Evolutionary conservation across 352 stramenopile genomes (phyloP), one percentile per base, ranked within the genome.

Genomic region (Globisporangium barbulae): DNA sequence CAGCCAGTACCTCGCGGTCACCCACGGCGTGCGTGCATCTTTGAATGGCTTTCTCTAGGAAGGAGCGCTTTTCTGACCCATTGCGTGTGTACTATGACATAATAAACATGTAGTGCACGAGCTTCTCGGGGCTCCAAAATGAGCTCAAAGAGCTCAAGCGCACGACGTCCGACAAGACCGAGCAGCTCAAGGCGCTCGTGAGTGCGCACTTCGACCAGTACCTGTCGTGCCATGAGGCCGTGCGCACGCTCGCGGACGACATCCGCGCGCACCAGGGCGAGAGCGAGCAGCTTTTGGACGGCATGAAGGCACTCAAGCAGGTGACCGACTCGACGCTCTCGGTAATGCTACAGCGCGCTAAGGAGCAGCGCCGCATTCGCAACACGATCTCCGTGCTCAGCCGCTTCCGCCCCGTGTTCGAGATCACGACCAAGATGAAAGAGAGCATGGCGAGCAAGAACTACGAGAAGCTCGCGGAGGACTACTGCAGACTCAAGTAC

Each of bases 171-270:
- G 83, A 93, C 71, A 94, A 93, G 68, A 94, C 86, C 0, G 78
- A 88, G 61, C 86, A 93, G 67, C 79, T 94, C 45, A 94, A 94
- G 62, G 78, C 81, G 10, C 73, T 94, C 37, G 86, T 93, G 57
- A 86, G 76, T 30, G 78, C 80, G 37, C 86, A 93, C 66, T 94
- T 93, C 59, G 86, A 94, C 59, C 82, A 93, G 65, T 94, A 93
- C 28, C 52, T 94, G 44, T 89, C 79, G 21, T 94, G 84, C 60
- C 86, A 94, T 62, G 86, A 94, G 59, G 75, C 84, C 3, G 84
- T 93, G 63, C 80, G 81, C 6, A 64, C 76, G 13, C 65, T 94
- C 22, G 71, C 74, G 1, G 72, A 88, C 8, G 86, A 92, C 10
- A 79, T 93, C 35, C 80, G 73, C 30, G 47, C 73, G 2, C 86